Evolutionary conservation across 2,329 filamentous ascomycete genomes (phyloP).

Genomic region (Dryadomyces sulphureus): DNA sequence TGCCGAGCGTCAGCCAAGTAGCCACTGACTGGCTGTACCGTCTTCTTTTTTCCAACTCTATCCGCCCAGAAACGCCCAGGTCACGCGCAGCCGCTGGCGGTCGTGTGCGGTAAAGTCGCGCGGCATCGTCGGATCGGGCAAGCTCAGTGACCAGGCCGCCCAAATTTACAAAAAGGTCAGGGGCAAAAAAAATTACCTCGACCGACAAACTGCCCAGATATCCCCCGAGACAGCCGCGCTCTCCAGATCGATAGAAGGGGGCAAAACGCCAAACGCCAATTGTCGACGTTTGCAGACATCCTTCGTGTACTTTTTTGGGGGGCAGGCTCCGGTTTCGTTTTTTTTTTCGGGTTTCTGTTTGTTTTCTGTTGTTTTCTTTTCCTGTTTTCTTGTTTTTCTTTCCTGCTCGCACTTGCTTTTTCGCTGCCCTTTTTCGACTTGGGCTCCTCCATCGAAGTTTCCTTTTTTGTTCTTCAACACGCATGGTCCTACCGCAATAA

Average conservation of each 20-base stretch:
- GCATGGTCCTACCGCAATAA: neutral
- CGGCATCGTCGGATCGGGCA: neutral
- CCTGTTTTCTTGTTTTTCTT: neutral
- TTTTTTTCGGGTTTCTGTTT: neutral
- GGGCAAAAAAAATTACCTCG: neutral
- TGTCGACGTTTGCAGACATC: neutral
- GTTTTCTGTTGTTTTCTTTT: neutral
- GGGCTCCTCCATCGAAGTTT: too few relatives aligned
- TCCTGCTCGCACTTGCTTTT: neutral
- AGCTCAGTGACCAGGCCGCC: neutral
- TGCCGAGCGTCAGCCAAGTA: neutral
- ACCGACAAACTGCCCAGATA: neutral
- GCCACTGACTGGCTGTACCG: neutral
- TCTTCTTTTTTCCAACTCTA: too few relatives aligned
- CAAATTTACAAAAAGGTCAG: neutral
- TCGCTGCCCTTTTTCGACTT: too few relatives aligned
- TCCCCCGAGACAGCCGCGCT: neutral
- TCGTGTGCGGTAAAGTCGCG: neutral
- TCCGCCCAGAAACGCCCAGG: neutral
- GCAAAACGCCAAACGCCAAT: too few relatives aligned
- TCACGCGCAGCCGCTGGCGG: neutral
- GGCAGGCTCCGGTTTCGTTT: neutral
- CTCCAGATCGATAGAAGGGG: too few relatives aligned
- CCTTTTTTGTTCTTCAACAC: neutral
- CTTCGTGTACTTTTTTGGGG: neutral